Evolutionary conservation across 2,329 filamentous ascomycete species (phyloP).

Genomic region (Furcasterigmium furcatum): DNA sequence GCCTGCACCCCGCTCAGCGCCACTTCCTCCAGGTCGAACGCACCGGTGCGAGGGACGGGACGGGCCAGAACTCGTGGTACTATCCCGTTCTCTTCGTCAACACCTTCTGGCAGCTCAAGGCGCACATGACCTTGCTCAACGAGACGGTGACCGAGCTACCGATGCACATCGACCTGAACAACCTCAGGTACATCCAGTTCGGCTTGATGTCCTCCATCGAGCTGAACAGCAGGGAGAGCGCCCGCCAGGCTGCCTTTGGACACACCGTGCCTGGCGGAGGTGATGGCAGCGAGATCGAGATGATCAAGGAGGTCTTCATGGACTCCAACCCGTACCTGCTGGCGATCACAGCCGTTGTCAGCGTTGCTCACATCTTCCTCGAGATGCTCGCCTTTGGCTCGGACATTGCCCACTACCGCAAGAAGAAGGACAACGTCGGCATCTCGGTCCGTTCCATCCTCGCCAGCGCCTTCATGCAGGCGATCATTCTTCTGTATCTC

Average conservation of each 20-base stretch:
- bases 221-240: slow-evolving; percentile 79
- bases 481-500: slow-evolving; percentile 92
- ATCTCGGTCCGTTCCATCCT: slow-evolving; percentile 95
- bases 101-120: slow-evolving; percentile 93
- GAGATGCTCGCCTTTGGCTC: slow-evolving; percentile 96
- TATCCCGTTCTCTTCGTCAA: slow-evolving; percentile 88
- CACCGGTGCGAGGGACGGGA: slow-evolving; percentile 76
- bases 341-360: slow-evolving; percentile 78
- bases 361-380: slow-evolving; percentile 87
- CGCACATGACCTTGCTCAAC: slow-evolving; percentile 89
- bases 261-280: slow-evolving; percentile 70
- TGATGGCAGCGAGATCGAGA: slow-evolving; percentile 91
- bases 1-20: slow-evolving; percentile 69
- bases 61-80: slow-evolving; percentile 91
- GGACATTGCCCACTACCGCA: slow-evolving; percentile 96
- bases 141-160: slow-evolving; percentile 81
- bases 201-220: slow-evolving; percentile 81
- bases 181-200: slow-evolving; percentile 87
- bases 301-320: slow-evolving; percentile 92
- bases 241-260: slow-evolving; percentile 73
- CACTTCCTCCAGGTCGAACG: slow-evolving; percentile 78
- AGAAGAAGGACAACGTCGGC: slow-evolving; percentile 99
- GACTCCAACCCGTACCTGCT: slow-evolving; percentile 94
- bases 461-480: slow-evolving; percentile 97
- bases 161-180: slow-evolving; percentile 78